Evolutionary conservation across 805 yeast species (phyloP).

Genomic region (Zygosaccharomyces bisporus): DNA sequence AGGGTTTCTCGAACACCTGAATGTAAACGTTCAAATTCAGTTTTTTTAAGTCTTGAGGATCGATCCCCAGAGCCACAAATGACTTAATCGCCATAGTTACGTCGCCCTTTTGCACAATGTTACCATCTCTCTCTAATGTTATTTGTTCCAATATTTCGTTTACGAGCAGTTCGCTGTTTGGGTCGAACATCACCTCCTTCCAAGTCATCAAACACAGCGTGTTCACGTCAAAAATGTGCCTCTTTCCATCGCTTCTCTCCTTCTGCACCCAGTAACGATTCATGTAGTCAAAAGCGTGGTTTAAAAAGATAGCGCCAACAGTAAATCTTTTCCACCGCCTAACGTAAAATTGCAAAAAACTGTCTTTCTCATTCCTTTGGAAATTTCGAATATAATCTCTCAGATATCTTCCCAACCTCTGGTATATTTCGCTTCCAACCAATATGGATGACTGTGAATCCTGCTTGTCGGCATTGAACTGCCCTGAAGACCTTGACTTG

Average conservation of each 20-base stretch:
- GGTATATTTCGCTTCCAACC: conserved; percentile 88
- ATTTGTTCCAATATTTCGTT: conserved; percentile 72
- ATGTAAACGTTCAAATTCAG: conserved; percentile 78
- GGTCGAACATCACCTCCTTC: conserved; percentile 77
- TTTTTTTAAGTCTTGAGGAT: conserved; percentile 82
- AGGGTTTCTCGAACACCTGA: conserved; percentile 71
- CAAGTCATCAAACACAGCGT: conserved; percentile 84
- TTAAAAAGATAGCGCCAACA: conserved; percentile 85
- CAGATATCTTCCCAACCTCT: conserved; percentile 64
- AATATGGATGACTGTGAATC: conserved; percentile 43
- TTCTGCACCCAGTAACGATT: conserved; percentile 97
- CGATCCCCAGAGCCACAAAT: conserved; percentile 85
- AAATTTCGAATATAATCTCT: conserved; percentile 52
- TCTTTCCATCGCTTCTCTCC: conserved; percentile 88
- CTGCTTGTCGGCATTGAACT: conserved; percentile 39
- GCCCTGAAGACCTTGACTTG: conserved; percentile 51
- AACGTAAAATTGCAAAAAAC: conserved; percentile 78
- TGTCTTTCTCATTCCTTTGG: conserved; percentile 52
- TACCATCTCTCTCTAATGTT: conserved; percentile 73
- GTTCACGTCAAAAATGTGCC: conserved; percentile 86
- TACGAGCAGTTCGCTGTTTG: conserved; percentile 57
- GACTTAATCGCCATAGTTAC: conserved; percentile 77
- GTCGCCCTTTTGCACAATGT: conserved; percentile 60
- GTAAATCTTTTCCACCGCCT: conserved; percentile 85
- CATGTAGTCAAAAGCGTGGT: conserved; percentile 91